phyloP scores from a whole-genome alignment of 768 basidiomycete species.

The Pisolithus tinctorius region DNA sequence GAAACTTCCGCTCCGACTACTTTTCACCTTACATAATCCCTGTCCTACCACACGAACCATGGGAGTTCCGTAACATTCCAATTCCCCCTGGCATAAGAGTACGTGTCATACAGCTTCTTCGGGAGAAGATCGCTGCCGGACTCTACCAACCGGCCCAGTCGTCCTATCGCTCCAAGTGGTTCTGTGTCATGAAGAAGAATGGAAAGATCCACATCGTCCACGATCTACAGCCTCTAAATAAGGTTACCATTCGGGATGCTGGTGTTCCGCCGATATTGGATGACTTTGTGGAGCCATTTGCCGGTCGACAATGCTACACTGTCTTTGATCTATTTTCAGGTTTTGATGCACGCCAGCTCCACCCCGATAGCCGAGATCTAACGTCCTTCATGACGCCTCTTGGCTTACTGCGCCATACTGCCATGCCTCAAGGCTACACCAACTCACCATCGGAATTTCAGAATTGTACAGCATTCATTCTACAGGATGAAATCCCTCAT shows the following conservation, averaged over 20 bases:
- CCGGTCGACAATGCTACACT: too few species aligned
- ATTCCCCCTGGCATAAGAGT: slow-evolving; percentile 23
- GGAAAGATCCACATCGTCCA: slow-evolving; percentile 16
- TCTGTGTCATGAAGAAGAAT: slow-evolving; percentile 28
- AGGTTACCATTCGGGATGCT: slow-evolving; percentile 1
- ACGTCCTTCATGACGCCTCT: too few species aligned
- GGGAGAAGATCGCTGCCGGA: slow-evolving; percentile 29
- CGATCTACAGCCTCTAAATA: slow-evolving; percentile 15
- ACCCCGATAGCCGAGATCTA: too few species aligned
- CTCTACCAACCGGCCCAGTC: slow-evolving; percentile 34
- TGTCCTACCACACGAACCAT: slow-evolving; percentile 28
- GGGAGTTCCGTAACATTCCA: slow-evolving; percentile 22
- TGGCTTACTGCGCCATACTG: too few species aligned
- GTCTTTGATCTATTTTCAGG: too few species aligned
- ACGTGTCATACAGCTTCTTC: slow-evolving; percentile 7
- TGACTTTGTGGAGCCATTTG: too few species aligned
- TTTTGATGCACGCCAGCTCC: too few species aligned
- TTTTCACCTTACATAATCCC: slow-evolving; percentile 28
- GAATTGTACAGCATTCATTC: slow-evolving; percentile 10
- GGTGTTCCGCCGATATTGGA: too few species aligned
- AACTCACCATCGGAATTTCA: too few species aligned
- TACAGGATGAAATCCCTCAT: slow-evolving; percentile 35
- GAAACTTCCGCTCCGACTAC: slow-evolving; percentile 15
- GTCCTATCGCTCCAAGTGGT: slow-evolving; percentile 33
- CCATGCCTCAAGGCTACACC: too few species aligned